Conservation (phyloP, 2,329 filamentous ascomycete genomes). For the Nothophaeocryptopus gaeumannii region DNA sequence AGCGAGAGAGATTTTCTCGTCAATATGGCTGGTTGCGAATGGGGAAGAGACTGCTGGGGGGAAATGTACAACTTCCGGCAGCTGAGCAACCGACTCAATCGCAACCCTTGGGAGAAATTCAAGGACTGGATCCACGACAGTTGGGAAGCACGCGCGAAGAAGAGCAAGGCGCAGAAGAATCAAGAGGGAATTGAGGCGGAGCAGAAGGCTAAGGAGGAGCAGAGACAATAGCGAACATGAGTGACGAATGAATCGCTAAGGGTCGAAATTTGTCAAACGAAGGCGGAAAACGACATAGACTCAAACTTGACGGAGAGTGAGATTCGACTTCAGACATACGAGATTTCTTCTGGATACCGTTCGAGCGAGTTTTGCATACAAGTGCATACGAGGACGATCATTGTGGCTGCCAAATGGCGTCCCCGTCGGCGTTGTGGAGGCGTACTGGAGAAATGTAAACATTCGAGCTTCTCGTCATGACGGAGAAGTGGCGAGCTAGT, state of each 20-base stretch:
- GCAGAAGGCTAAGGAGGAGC: constrained; percentile 6
- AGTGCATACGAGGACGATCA: background rate
- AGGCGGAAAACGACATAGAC: background rate
- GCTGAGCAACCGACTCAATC: constrained; percentile 85
- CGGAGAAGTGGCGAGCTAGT: too few relatives aligned
- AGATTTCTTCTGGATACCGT: background rate
- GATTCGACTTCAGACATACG: background rate
- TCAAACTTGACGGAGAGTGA: too few relatives aligned
- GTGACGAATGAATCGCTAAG: background rate
- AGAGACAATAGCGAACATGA: constrained; percentile 4
- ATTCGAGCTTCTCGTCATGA: too few relatives aligned
- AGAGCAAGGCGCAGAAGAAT: constrained; percentile 22
- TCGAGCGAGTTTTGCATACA: constrained; percentile 1
- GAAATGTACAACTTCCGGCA: constrained; percentile 97
- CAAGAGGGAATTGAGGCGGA: constrained; percentile 14
- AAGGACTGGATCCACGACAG: constrained; percentile 47
- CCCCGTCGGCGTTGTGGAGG: too few relatives aligned
- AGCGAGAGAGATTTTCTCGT: constrained; percentile 87
- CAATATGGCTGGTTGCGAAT: constrained; percentile 98
- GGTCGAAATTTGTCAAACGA: background rate
- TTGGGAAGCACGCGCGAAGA: constrained; percentile 27
- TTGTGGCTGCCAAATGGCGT: background rate
- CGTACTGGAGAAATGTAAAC: too few relatives aligned
- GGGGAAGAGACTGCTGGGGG: constrained; percentile 94
- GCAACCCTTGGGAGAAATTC: constrained; percentile 71